Evolutionary conservation across 1,284 basidiomycete species (phyloP), one percentile per base, ranked within the genome.

Genomic region (Moesziomyces globuligerus): DNA sequence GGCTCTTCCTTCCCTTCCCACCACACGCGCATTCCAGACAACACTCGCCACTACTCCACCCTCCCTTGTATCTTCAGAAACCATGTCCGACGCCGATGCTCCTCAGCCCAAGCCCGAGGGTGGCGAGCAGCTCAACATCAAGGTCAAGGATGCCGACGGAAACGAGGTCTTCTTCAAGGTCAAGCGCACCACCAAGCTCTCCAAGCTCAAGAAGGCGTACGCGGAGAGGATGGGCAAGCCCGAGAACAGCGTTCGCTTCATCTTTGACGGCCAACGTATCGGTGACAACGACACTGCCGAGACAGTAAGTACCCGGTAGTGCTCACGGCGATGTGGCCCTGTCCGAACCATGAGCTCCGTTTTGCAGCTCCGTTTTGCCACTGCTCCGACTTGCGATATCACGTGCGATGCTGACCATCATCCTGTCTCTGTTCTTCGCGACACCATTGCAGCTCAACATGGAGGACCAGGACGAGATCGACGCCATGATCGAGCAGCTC

Each of bases 161-260:
- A 91, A 94, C 58, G 93, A 97, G 83, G 92, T 96, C 40, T 96
- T 93, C 85, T 97, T 97, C 88, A 97, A 97, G 87, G 96, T 97
- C 85, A 96, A 96, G 86, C 89, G 90, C 77, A 92, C 88, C 81
- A 96, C 94, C 45, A 94, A 91, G 86, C 85, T 96, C 68, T 91
- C 89, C 86, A 97, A 97, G 86, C 88, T 97, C 24, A 90, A 94
- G 85, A 90, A 88, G 72, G 94, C 94, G 23, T 97, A 97, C 84
- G 94, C 94, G 51, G 89, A 87, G 82, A 93, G 94, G 82, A 93
- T 96, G 41, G 94, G 93, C 70, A 94, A 94, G 85, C 75, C 77
- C 23, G 74, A 76, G 49, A 79, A 76, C 59, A 72, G 72, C 44
- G 78, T 81, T 34, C 78, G 80, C 6, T 81, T 81, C 68, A 73